Base-by-base conservation (phyloP, 1,284 basidiomycete genomes). In the Boletus semigastroideus region DNA sequence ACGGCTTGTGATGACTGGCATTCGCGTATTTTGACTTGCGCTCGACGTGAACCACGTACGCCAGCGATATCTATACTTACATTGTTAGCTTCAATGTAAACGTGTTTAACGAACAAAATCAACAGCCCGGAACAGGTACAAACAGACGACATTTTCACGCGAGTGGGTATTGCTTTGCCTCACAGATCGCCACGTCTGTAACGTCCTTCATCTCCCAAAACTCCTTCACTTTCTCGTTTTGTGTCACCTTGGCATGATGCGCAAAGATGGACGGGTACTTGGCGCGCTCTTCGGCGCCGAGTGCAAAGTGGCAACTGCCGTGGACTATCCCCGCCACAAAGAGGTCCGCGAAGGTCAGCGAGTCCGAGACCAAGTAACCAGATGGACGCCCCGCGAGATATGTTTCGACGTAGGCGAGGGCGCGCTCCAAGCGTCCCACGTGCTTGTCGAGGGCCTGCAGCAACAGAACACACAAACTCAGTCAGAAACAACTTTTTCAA, bases 301-400 rank as follows among this genome's bases (percentile, higher is more conserved):
- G 61, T 11, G 38, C n/a, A 1, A 10, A 1, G 11, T n/a, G 1
- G 12, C 41, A 38, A 14, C 10, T 4, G 55, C 56, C 53, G 56
- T 57, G 52, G 48, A 78, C 62, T 54, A 70, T 59, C 22, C 75
- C 65, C 20, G 71, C 78, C 56, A 81, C 40, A 47, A 74, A 66
- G 62, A 85, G 65, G 64, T 86, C 83, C 56, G 80, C 83, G 44
- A 83, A 70, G 47, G 82, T 79, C n/a, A 84, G 70, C 57, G 80
- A 76, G 67, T 84, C 78, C 54, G 75, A 75, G 46, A 82, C 80
- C 53, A 84, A 68, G 37, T 57, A 54, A 8, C 50, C 54, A 74
- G 77, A 84, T 1, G 51, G 25, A 34, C 53, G 43, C 46, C 81
- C 79, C 59, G 72, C 68, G 57, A 85, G 77, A 63, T 74, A 61